These are phyloP conservation scores for Annona squamosa DNA, from an alignment of 164 flowering plant species.

Conservation along the genomic window DNA sequence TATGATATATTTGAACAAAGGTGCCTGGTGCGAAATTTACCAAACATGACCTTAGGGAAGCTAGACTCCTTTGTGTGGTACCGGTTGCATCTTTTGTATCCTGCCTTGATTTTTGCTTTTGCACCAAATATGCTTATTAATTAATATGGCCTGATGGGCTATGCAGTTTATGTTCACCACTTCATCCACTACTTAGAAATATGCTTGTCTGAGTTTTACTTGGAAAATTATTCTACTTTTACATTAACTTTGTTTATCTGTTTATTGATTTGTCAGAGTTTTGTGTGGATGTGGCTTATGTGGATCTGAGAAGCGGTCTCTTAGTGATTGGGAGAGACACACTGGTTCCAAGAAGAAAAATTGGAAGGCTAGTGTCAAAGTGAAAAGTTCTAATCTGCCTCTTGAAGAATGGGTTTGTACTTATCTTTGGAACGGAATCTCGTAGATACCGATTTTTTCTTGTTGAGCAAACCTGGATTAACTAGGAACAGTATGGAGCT, in stretches of 20 bases:
- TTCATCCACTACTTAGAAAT: too few species aligned
- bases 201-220: background rate
- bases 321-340: conserved; percentile 93
- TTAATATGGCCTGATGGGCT: too few species aligned
- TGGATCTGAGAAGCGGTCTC: conserved; percentile 67
- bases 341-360: conserved; percentile 83
- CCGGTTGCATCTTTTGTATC: too few species aligned
- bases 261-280: conserved; percentile 46
- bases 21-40: too few species aligned
- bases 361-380: conserved; percentile 77
- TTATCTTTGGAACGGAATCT: conserved; percentile 1
- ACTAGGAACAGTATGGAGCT: background rate
- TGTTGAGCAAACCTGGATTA: too few species aligned
- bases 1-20: too few species aligned
- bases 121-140: too few species aligned
- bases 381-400: conserved; percentile 74
- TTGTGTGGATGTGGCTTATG: conserved; percentile 84
- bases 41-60: too few species aligned
- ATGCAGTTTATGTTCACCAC: too few species aligned
- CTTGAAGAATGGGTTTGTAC: conserved; percentile 92
- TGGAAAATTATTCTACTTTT: background rate
- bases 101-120: too few species aligned
- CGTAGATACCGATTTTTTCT: background rate
- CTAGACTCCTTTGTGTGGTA: too few species aligned
- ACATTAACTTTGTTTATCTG: background rate